Evolutionary conservation across 331 rosid species (phyloP), one percentile per base, ranked within the genome.

Genomic region (Rhamnella rubrinervis): DNA sequence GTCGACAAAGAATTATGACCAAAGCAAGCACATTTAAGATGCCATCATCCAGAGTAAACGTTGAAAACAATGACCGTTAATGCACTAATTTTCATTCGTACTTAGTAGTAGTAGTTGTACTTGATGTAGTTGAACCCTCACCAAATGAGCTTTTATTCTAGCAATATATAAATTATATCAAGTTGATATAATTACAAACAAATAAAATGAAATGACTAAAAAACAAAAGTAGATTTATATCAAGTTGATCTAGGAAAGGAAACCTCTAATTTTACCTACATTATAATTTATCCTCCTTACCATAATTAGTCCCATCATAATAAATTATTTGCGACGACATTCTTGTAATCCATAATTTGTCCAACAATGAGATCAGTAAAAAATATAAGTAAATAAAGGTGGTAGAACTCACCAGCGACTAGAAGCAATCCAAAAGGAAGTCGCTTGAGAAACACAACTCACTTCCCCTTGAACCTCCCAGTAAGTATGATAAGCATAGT

Each of bases 91-190:
- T 81, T 75, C 66, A n/a, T 13, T 9, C 75, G 49, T 77, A 87
- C 97, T 89, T 81, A n/a, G n/a, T n/a, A n/a, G n/a, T 81, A 5
- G 81, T 64, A 71, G 88, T 76, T 5, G 85, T 81, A 69, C 81
- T 73, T 37, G 86, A 71, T 41, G 88, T 53, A 61, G 89, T 74
- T 58, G 96, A 88, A 73, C 86, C 89, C 53, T 85, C 92, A 56
- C 85, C 84, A 37, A 96, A 17, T 41, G 87, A 61, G 74, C 71
- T 82, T 83, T 88, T 92, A 68, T 69, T 85, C 97, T 92, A 61
- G 47, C 75, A 74, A 61, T 52, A 14, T 5, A 68, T 2, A 51
- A 37, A 68, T 31, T 21, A 71, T 37, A 52, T n/a, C 31, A 18
- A 55, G 21, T 20, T 31, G 25, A n/a, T 31, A 31, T 31, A 31